Conservation (phyloP, 768 basidiomycete species). For the Phlebiopsis flavidoalba region DNA sequence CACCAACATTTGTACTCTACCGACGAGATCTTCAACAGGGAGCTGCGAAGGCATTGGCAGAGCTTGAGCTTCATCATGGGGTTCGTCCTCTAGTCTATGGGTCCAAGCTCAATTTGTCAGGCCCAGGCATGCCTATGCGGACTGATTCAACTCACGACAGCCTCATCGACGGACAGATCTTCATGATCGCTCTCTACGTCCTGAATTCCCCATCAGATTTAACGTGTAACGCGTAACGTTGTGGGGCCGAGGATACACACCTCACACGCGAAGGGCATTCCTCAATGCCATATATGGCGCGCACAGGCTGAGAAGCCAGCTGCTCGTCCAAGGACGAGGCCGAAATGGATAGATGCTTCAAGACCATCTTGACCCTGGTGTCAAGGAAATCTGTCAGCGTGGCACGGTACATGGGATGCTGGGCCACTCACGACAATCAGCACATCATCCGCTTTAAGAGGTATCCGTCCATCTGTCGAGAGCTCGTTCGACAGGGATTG, state of each 20-base stretch:
- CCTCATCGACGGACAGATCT: background rate
- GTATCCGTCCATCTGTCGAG: too few species aligned
- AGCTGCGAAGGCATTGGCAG: background rate
- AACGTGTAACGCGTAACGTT: background rate
- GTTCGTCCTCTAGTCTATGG: background rate
- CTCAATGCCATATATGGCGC: background rate
- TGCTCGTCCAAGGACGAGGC: background rate
- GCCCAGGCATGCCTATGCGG: background rate
- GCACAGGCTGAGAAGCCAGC: background rate
- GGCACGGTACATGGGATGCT: too few species aligned
- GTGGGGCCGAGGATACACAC: background rate
- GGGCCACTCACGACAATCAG: too few species aligned
- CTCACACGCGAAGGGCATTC: background rate
- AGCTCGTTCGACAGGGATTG: background rate
- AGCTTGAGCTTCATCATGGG: background rate
- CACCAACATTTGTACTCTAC: background rate
- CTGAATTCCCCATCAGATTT: background rate
- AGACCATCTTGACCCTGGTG: too few species aligned
- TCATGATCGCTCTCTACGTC: background rate
- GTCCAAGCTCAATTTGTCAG: background rate
- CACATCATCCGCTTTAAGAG: too few species aligned
- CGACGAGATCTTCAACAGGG: background rate
- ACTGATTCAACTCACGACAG: background rate
- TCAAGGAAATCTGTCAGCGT: too few species aligned
- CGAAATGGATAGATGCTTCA: too few species aligned